phyloP scores from a whole-genome alignment of 1,284 basidiomycete species.

The Afroboletus lepidellus region DNA sequence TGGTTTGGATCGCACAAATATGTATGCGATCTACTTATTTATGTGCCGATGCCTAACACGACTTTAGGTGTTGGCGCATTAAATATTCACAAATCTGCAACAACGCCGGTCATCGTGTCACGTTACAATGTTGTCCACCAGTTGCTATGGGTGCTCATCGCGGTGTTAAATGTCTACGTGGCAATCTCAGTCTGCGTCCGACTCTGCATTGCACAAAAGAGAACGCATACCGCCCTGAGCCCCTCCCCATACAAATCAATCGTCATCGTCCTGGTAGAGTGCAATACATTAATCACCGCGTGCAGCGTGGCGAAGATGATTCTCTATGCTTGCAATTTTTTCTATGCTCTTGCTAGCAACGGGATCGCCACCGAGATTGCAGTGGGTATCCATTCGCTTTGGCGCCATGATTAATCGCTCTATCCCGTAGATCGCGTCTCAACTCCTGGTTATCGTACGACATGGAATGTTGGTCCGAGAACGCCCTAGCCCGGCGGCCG shows the following conservation, averaged over 20 bases:
- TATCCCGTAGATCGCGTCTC: constrained; percentile 14
- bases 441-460: constrained; percentile 24
- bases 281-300: constrained; percentile 11
- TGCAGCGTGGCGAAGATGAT: constrained; percentile 11
- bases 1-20: constrained; percentile 18
- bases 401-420: neutral
- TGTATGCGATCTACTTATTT: constrained; percentile 4
- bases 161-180: constrained; percentile 12
- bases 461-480: constrained; percentile 9
- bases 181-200: constrained; percentile 18
- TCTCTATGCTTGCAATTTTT: constrained; percentile 3
- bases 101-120: neutral
- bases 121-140: neutral
- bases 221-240: constrained; percentile 3
- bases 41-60: neutral
- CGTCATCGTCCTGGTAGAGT: constrained; percentile 18
- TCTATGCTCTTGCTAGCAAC: neutral
- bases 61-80: constrained; percentile 5
- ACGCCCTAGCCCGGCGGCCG: neutral
- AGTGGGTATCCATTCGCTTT: constrained; percentile 10
- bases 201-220: constrained; percentile 14
- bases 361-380: constrained; percentile 20
- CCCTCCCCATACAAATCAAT: constrained; percentile 6
- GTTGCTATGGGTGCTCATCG: constrained; percentile 16
- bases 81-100: neutral